Evolutionary conservation across 129 eudicot genomes (phyloP).

Genomic region (Lonicera japonica): DNA sequence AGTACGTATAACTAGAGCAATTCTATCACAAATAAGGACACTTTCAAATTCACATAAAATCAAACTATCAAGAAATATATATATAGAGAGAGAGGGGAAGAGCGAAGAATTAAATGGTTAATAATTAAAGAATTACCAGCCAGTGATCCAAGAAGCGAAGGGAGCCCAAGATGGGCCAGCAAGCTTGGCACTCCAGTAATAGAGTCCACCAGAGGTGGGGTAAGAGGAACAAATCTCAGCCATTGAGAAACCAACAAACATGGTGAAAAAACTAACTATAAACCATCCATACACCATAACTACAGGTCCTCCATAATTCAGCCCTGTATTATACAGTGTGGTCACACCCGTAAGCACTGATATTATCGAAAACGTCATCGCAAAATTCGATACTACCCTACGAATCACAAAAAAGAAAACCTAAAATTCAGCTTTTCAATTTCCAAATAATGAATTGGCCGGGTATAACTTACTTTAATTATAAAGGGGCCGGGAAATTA

Average conservation of each 20-base stretch:
- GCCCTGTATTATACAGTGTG: conserved; percentile 65
- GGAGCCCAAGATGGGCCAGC: conserved; percentile 90
- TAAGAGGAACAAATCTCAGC: conserved; percentile 92
- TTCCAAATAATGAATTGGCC: neutral
- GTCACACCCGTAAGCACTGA: conserved; percentile 86
- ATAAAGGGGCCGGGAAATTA: neutral
- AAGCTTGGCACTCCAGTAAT: conserved; percentile 95
- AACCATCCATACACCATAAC: conserved; percentile 75
- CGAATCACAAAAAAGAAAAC: conserved; percentile 9
- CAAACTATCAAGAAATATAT: too few relatives aligned
- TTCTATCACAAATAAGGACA: too few relatives aligned
- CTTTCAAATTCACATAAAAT: too few relatives aligned
- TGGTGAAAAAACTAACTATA: conserved; percentile 59
- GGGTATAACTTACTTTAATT: too few relatives aligned
- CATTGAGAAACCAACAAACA: conserved; percentile 84
- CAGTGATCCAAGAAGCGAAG: conserved; percentile 88
- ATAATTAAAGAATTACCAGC: conserved; percentile 44
- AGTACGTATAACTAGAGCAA: too few relatives aligned
- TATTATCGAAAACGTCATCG: conserved; percentile 77
- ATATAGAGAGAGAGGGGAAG: too few relatives aligned
- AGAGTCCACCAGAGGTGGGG: conserved; percentile 89
- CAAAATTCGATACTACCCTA: conserved; percentile 88
- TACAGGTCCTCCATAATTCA: conserved; percentile 73
- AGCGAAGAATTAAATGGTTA: too few relatives aligned
- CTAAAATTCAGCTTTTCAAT: neutral